Percentiles rank a stretch among this genome's conserved stretches.
Evolutionary conservation across 345 rosid genomes (phyloP).

Genomic region (Orychophragmus violaceus): DNA sequence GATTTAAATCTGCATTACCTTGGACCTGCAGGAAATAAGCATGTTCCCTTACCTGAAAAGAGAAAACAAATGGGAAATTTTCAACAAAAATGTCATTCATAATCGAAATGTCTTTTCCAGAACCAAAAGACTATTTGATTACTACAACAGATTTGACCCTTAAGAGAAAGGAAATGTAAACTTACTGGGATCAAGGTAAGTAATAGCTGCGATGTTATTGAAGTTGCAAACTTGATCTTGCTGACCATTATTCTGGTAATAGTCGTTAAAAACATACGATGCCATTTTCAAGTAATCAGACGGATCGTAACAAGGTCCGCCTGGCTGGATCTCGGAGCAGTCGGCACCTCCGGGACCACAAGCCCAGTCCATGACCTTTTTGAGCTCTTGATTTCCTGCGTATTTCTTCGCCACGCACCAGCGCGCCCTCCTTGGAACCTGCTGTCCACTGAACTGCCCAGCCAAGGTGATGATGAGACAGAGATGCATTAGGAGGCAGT

Average conservation of each 20-base stretch:
- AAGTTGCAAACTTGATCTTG: slow-evolving; percentile 74
- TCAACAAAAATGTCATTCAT: not conserved
- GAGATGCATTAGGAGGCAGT: not conserved
- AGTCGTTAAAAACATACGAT: slow-evolving; percentile 72
- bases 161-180: too few relatives aligned
- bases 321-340: slow-evolving; percentile 55
- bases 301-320: slow-evolving; percentile 65
- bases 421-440: slow-evolving; percentile 34
- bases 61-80: not conserved
- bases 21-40: slow-evolving; percentile 47
- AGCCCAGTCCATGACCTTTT: slow-evolving; percentile 78
- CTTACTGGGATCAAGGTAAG: slow-evolving; percentile 83
- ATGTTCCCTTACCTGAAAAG: slow-evolving; percentile 60
- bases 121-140: not conserved
- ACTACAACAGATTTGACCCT: not conserved
- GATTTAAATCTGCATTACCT: not conserved
- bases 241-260: slow-evolving; percentile 65
- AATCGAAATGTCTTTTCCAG: not conserved
- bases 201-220: slow-evolving; percentile 65
- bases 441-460: too few relatives aligned
- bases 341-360: slow-evolving; percentile 79
- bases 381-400: slow-evolving; percentile 62
- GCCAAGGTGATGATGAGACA: not conserved
- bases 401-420: slow-evolving; percentile 96
- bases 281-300: slow-evolving; percentile 54